Evolutionary conservation across 2,329 filamentous ascomycete genomes (phyloP), one percentile per base, ranked within the genome.

Genomic region (Stenocarpella maydis): DNA sequence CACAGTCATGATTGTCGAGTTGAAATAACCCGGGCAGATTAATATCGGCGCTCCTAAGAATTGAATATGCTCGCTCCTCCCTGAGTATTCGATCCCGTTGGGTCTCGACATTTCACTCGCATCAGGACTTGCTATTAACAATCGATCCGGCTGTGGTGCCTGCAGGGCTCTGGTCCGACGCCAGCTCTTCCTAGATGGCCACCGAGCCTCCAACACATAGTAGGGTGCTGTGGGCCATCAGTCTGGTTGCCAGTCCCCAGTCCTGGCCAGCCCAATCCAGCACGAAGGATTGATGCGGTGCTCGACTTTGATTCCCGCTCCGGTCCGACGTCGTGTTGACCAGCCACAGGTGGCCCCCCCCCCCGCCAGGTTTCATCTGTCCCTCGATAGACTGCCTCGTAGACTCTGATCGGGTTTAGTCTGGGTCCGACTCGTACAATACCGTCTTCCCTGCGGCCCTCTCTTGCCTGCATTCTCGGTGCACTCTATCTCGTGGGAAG

Each of bases 41-140:
- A 78, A 84, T 84, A 79, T 76, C 84, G 87, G 84, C 82, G 86
- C 86, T 88, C 88, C 80, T 81, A 88, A 89, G 87, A 89, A 89
- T 88, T 88, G 86, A 83, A 80, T 84, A 86, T 82, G 86, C 84
- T 78, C 76, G 74, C 54, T 69, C 49, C 53, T 72, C 80, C 80
- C 81, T 87, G 78, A 81, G 76, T 85, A 82, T 83, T 83, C 86
- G 85, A 84, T 89, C 86, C 87, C 87, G 87, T 89, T 88, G 85
- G 87, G 86, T 83, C 80, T 84, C 86, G 84, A 88, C 86, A 88
- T 86, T 74, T 28, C 54, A 65, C 34, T 64, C 52, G 69, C 63
- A 65, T 7, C 34, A 45, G 24, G 50, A 17, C 2, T 31, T 66
- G 28, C 52, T 24, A 37, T n/a, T 71, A n/a, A n/a, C n/a, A n/a